These are phyloP conservation scores for Paracorniculantispora psalliotae DNA, from an alignment of 2,329 filamentous ascomycete genomes.

Conservation along the genomic window DNA sequence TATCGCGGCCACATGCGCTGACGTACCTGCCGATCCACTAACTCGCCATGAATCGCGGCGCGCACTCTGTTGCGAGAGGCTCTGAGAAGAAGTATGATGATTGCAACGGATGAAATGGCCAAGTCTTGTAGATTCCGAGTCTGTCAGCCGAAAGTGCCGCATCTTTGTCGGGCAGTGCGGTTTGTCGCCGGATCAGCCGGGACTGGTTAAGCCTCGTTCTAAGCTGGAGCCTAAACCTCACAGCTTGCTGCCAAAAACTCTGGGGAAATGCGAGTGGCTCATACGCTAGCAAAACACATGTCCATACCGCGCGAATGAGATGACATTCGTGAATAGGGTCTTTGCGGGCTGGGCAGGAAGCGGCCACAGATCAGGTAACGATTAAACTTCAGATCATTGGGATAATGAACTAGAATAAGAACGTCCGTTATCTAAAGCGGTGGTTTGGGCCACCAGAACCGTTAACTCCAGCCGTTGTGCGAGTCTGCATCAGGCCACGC, in stretches of 20 bases:
- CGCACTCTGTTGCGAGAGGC: neutral
- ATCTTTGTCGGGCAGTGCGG: neutral
- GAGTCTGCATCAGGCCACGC: neutral
- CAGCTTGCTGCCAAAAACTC: no score
- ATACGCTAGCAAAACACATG: neutral
- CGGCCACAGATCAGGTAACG: neutral
- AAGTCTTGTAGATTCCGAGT: neutral
- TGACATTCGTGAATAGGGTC: neutral
- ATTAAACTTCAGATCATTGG: neutral
- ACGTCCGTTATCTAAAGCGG: no score
- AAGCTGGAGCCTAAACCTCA: no score
- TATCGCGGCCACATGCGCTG: neutral
- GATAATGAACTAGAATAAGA: no score
- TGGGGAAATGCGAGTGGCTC: neutral
- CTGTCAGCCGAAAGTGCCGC: neutral
- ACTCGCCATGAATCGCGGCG: neutral
- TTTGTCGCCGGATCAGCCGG: conserved; percentile 2
- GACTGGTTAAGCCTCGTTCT: neutral
- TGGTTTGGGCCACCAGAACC: no score
- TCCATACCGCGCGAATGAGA: no score
- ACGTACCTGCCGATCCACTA: neutral
- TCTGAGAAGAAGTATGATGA: neutral
- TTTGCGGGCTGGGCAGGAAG: neutral
- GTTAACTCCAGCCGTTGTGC: no score
- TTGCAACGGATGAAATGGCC: neutral